Base-by-base conservation (phyloP, 139 green algal genomes). In the Chlorella ohadii region DNA sequence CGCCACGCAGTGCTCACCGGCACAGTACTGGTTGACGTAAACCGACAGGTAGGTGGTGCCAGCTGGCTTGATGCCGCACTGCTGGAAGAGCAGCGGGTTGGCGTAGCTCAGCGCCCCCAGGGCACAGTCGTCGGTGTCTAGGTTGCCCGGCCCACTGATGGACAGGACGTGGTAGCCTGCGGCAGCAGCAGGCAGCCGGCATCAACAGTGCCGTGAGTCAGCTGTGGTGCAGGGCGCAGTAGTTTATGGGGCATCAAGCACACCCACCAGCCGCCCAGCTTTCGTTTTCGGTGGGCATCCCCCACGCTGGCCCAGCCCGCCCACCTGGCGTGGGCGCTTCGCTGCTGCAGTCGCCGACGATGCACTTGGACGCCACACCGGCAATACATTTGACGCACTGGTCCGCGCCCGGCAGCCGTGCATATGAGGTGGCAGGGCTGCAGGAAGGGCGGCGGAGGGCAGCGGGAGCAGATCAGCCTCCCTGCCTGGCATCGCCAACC, bases 371-470 rank as follows among this genome's bases (percentile, higher is more conserved):
- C 51, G 76, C 76, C 25, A 82, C 76, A 25, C 76, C 76, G 1
- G 25, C 76, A 12, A 82, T 28, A 27, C 76, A 82, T 13, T 63
- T 63, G 33, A 82, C 76, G 59, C 76, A 82, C 59, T 57, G 76
- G 36, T 27, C 51, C 4, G 76, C 59, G 36, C 76, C 76, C 20
- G 76, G 76, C 36, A 59, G 15, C 1, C 76, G 76, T 3, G 76
- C 76, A 25, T 82, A 82, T 0, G 76, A 82, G 31, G 5, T 12
- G 27, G 23, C 38, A 23, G 76, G 76, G 57, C 76, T 82, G 76
- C 76, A 39, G 23, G 3, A 20, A 5, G 36, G 28, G 36, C 2
- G 39, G 23, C 47, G 27, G 39, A 27, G n/a, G n/a, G n/a, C n/a
- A n/a, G n/a, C n/a, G n/a, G n/a, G n/a, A n/a, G n/a, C n/a, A n/a